Evolutionary conservation across 2,329 filamentous ascomycete genomes (phyloP).

Genomic region (Aspergillus unguis): DNA sequence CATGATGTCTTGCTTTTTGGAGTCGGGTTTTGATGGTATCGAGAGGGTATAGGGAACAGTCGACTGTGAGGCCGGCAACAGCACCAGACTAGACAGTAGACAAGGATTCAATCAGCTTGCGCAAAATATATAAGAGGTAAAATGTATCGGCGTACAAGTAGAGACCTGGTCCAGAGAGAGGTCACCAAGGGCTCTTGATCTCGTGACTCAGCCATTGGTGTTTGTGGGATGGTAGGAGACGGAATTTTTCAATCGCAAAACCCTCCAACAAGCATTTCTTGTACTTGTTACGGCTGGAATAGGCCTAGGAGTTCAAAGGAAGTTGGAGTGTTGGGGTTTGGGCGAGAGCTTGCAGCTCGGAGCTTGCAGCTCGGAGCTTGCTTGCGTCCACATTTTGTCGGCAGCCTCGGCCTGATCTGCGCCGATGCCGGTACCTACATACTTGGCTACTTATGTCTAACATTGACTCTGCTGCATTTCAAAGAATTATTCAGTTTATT

Average conservation of each 20-base stretch:
- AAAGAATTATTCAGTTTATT: background rate
- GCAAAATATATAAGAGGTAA: background rate
- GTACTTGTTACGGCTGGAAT: too few relatives aligned
- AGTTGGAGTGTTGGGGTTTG: background rate
- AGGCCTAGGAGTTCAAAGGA: too few relatives aligned
- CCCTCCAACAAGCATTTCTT: background rate
- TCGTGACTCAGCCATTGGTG: constrained; percentile 27
- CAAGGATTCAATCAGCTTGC: background rate
- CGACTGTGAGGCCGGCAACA: constrained; percentile 90
- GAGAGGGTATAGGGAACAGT: constrained; percentile 94
- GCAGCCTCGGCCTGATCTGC: constrained; percentile 3
- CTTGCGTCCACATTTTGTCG: constrained; percentile 4
- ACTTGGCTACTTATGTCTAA: background rate
- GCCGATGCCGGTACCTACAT: background rate
- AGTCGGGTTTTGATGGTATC: constrained; percentile 98
- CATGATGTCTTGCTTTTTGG: constrained; percentile 62
- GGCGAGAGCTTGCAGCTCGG: background rate
- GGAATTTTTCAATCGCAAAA: background rate
- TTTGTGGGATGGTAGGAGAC: background rate
- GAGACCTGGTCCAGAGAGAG: constrained; percentile 44
- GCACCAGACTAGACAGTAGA: constrained; percentile 64
- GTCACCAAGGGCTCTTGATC: constrained; percentile 37
- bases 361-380: background rate
- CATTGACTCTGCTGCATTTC: too few relatives aligned
- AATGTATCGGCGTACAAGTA: constrained; percentile 29